Percentiles rank a stretch among this genome's conserved stretches.
phyloP scores from a whole-genome alignment of 306 rosid species.

The Morella rubra region DNA sequence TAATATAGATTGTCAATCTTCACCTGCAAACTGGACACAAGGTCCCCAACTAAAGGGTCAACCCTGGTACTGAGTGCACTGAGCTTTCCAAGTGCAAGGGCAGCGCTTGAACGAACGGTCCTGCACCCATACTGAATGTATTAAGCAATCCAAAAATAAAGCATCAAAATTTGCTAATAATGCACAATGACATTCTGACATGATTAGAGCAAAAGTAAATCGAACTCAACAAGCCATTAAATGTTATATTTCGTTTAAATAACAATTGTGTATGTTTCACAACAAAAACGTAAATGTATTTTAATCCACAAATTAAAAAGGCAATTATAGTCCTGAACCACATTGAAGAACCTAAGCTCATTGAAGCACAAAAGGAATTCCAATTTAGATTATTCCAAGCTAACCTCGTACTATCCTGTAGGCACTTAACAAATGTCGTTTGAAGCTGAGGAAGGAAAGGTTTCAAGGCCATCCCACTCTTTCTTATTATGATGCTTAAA shows the following conservation, averaged over 20 bases:
- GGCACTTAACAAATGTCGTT: slow-evolving; percentile 95
- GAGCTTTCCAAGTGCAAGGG: slow-evolving; percentile 92
- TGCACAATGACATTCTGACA: not conserved
- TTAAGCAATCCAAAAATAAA: slow-evolving; percentile 24
- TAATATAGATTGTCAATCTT: slow-evolving; percentile 20
- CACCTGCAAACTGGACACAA: slow-evolving; percentile 88
- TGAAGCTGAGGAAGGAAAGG: slow-evolving; percentile 99
- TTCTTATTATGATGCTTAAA: slow-evolving; percentile 69
- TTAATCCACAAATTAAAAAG: not conserved
- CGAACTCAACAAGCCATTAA: not conserved
- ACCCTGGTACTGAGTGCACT: slow-evolving; percentile 92
- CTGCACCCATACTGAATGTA: slow-evolving; percentile 45
- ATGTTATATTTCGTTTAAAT: not conserved
- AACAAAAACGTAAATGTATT: not conserved
- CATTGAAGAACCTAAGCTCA: slow-evolving; percentile 3
- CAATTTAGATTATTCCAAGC: slow-evolving; percentile 13
- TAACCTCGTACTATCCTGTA: slow-evolving; percentile 90
- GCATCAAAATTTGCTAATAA: slow-evolving; percentile 17
- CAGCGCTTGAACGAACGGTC: slow-evolving; percentile 92
- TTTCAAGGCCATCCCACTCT: slow-evolving; percentile 82
- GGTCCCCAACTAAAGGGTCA: slow-evolving; percentile 88
- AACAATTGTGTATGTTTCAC: not conserved
- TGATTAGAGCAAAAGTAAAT: not conserved
- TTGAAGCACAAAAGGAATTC: not conserved
- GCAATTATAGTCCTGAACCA: not conserved